A percentile compares a stretch with the other conserved stretches of the same genome.
Conservation (phyloP, 202 grass and related monocot genomes). For the Brachypodium distachyon region DNA sequence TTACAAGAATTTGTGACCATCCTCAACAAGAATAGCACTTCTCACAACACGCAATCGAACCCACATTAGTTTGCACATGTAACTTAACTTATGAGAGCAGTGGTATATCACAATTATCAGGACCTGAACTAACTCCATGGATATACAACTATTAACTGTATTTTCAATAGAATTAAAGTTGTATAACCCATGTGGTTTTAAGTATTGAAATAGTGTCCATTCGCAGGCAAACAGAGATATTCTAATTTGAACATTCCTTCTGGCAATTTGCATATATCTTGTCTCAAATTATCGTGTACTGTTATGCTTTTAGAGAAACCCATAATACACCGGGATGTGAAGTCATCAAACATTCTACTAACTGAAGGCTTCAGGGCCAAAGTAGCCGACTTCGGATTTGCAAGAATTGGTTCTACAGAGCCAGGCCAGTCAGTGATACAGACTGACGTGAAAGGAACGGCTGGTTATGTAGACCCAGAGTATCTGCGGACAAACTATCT, state of each 20-base stretch:
- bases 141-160: background rate
- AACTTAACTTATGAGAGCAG: background rate
- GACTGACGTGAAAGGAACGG: conserved; percentile 78
- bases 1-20: background rate
- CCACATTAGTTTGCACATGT: background rate
- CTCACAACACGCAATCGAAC: background rate
- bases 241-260: conserved; percentile 5
- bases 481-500: conserved; percentile 75
- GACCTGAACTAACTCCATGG: background rate
- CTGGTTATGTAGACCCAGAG: conserved; percentile 90
- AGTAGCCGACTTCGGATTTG: conserved; percentile 93
- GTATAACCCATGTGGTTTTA: background rate
- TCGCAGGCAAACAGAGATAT: background rate
- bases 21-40: background rate
- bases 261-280: background rate
- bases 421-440: conserved; percentile 72
- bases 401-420: conserved; percentile 68
- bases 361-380: conserved; percentile 79
- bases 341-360: conserved; percentile 88
- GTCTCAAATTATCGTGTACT: background rate
- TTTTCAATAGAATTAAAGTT: background rate
- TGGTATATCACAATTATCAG: background rate
- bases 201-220: background rate
- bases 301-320: conserved; percentile 69
- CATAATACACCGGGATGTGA: conserved; percentile 96